Evolutionary conservation across 106 monocot species (phyloP).

Genomic region (Dendrobium officinale): DNA sequence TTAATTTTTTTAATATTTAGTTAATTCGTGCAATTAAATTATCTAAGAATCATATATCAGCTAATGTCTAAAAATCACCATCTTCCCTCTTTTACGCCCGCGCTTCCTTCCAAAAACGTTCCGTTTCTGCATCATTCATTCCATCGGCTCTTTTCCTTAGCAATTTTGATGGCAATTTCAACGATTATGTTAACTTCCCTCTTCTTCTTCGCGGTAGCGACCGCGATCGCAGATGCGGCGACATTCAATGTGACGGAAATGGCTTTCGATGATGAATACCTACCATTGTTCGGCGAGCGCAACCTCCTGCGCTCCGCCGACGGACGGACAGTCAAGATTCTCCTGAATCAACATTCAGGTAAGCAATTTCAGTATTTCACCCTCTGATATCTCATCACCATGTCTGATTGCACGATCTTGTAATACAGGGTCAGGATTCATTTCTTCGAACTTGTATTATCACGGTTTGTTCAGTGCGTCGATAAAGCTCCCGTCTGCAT

Average conservation of each 20-base stretch:
- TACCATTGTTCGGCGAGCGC: slow-evolving; percentile 54
- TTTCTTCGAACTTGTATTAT: slow-evolving; percentile 36
- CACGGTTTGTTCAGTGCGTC: slow-evolving; percentile 52
- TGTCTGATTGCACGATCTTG: not conserved
- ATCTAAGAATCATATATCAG: too few relatives aligned
- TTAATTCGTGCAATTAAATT: too few relatives aligned
- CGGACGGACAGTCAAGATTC: slow-evolving; percentile 40
- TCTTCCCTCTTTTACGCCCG: not conserved
- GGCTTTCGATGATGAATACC: slow-evolving; percentile 48
- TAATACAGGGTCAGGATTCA: slow-evolving; percentile 38
- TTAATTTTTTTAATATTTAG: too few relatives aligned
- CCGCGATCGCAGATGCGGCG: not conserved
- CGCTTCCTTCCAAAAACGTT: not conserved
- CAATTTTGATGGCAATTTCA: not conserved
- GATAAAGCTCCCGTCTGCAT: slow-evolving; percentile 47
- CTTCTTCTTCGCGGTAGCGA: not conserved
- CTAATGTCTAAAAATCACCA: too few relatives aligned
- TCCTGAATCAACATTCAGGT: slow-evolving; percentile 57
- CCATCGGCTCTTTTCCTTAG: not conserved
- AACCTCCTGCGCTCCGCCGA: slow-evolving; percentile 43
- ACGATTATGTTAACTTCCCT: not conserved
- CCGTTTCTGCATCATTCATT: not conserved
- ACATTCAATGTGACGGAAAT: slow-evolving; percentile 30
- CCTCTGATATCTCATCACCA: not conserved
- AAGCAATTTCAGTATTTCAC: not conserved